Conservation (phyloP, 768 basidiomycete genomes). For the Goffeauzyma gilvescens region DNA sequence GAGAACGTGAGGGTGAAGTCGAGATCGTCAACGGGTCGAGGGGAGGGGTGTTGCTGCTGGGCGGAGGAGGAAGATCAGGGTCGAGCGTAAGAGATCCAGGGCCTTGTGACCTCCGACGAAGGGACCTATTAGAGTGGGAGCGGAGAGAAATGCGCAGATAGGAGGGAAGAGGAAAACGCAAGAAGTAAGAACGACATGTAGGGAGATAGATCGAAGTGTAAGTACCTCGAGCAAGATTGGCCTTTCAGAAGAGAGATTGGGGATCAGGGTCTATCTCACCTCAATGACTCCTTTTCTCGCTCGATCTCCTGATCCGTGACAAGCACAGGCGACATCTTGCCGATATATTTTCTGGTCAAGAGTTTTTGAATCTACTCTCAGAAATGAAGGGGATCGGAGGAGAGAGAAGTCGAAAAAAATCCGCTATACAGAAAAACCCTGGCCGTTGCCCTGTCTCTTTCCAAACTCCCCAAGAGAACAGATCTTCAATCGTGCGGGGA, state of each 20-base stretch:
- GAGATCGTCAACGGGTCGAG: conserved; percentile 13
- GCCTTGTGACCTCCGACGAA: conserved; percentile 56
- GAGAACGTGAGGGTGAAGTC: conserved; percentile 13
- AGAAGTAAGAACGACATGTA: too few species aligned
- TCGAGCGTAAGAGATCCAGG: conserved; percentile 71
- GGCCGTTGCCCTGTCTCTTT: too few species aligned
- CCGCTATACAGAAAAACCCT: too few species aligned
- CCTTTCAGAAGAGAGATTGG: conserved; percentile 15
- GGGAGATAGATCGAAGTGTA: background rate
- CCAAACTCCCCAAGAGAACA: too few species aligned
- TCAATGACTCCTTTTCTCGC: conserved; percentile 24
- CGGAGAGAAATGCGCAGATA: too few species aligned
- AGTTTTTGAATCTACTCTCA: too few species aligned
- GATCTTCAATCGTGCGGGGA: too few species aligned
- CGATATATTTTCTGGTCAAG: too few species aligned
- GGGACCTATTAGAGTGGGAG: conserved; percentile 13
- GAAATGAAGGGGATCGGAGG: too few species aligned
- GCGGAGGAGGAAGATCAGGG: conserved; percentile 69
- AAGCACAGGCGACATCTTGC: too few species aligned
- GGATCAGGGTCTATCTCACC: conserved; percentile 17
- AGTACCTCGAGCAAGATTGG: conserved; percentile 18
- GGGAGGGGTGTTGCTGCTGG: conserved; percentile 18
- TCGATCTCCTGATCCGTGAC: conserved; percentile 30
- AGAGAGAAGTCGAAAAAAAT: too few species aligned
- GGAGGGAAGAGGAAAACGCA: too few species aligned